Conservation (phyloP, 108 stramenopile genomes). For the Epithemia pelagica region DNA sequence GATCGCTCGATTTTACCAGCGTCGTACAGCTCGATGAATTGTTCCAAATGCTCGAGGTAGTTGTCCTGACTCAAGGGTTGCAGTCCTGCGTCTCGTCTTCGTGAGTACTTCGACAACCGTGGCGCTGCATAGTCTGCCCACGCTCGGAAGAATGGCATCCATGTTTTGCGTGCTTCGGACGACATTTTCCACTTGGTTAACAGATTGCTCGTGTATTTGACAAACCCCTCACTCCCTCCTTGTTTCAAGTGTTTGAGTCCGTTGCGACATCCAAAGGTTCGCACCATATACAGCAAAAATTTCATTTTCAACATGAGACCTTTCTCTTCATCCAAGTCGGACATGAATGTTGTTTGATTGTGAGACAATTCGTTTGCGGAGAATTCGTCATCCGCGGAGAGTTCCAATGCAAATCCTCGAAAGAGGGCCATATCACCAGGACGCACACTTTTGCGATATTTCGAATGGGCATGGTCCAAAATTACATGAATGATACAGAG, state of each 20-base stretch:
- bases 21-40: conserved; percentile 41
- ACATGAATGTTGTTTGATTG: neutral
- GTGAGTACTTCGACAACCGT: neutral
- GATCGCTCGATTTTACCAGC: neutral
- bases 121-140: conserved; percentile 53
- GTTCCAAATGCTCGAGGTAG: conserved; percentile 49
- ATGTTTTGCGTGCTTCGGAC: conserved; percentile 28
- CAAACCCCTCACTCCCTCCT: conserved; percentile 38
- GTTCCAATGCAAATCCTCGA: conserved; percentile 73
- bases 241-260: conserved; percentile 38
- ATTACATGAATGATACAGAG: conserved; percentile 60
- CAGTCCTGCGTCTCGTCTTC: neutral
- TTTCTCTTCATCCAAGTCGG: neutral
- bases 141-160: conserved; percentile 56
- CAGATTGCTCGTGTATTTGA: conserved; percentile 29
- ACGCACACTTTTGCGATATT: conserved; percentile 22
- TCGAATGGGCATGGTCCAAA: conserved; percentile 57
- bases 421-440: conserved; percentile 54
- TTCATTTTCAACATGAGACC: conserved; percentile 85
- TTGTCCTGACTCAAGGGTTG: neutral
- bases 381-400: conserved; percentile 10
- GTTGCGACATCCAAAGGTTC: conserved; percentile 80
- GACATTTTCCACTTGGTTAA: conserved; percentile 65
- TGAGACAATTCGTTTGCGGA: neutral
- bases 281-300: conserved; percentile 79